Conservation (phyloP, 129 eudicot species). For the Escallonia herrerae region DNA sequence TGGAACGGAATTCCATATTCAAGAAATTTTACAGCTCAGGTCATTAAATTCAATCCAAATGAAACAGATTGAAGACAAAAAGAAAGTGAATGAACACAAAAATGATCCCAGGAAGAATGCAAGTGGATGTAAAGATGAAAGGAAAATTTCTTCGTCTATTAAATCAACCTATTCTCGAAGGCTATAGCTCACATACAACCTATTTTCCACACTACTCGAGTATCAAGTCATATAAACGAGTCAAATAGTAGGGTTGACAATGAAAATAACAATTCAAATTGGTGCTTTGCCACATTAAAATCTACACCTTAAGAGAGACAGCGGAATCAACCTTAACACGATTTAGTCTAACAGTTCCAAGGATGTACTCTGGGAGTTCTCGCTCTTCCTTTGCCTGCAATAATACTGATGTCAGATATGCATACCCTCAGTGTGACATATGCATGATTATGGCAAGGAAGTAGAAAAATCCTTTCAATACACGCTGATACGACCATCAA, state of each 20-base stretch:
- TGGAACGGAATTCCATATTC: no score
- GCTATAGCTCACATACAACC: neutral
- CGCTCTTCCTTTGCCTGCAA: constrained; percentile 75
- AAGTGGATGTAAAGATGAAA: neutral
- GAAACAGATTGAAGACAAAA: no score
- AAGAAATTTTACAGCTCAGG: no score
- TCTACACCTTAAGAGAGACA: constrained; percentile 37
- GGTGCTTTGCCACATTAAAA: constrained; percentile 1
- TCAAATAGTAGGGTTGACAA: neutral
- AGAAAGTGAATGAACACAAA: no score
- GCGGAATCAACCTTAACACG: constrained; percentile 70
- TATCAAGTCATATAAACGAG: no score
- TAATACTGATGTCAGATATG: neutral
- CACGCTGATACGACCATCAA: neutral
- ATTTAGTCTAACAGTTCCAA: constrained; percentile 76
- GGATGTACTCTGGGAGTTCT: constrained; percentile 88
- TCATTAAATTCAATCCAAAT: no score
- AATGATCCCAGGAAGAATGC: no score
- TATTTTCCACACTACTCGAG: neutral
- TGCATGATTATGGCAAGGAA: no score
- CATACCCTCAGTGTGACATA: neutral
- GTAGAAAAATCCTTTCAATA: neutral
- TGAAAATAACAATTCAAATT: neutral
- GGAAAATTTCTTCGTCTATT: neutral
- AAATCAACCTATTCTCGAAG: neutral